Conservation (phyloP, 2,329 filamentous ascomycete genomes). For the Curvularia verruculosa region DNA sequence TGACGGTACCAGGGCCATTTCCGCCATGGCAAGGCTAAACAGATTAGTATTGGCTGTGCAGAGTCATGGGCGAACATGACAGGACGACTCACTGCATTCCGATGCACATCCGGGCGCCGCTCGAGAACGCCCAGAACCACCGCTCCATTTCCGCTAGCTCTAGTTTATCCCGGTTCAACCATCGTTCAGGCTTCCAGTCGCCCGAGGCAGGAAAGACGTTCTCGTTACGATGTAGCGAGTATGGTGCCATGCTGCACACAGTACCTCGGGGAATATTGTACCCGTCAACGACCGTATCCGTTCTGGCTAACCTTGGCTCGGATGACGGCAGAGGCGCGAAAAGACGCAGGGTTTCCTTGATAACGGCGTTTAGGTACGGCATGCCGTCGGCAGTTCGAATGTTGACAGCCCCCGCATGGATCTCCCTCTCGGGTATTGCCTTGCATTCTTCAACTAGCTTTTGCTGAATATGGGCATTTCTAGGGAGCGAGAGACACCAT, state of each 20-base stretch:
- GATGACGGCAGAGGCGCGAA: slow-evolving; percentile 60
- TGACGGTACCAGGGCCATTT: slow-evolving; percentile 57
- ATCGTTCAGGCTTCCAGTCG: slow-evolving; percentile 45
- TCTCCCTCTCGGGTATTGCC: slow-evolving; percentile 19
- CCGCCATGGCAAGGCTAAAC: slow-evolving; percentile 54
- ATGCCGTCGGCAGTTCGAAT: slow-evolving; percentile 48
- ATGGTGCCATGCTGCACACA: slow-evolving; percentile 50
- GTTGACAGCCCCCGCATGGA: slow-evolving; percentile 33
- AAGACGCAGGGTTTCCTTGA: slow-evolving; percentile 59
- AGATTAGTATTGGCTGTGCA: slow-evolving; percentile 3
- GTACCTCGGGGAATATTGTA: slow-evolving; percentile 44
- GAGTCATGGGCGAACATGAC: not conserved
- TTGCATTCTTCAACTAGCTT: slow-evolving; percentile 54
- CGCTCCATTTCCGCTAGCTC: slow-evolving; percentile 38
- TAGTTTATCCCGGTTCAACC: slow-evolving; percentile 26
- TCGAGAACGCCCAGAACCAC: slow-evolving; percentile 51
- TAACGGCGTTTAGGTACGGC: slow-evolving; percentile 55
- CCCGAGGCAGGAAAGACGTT: slow-evolving; percentile 37
- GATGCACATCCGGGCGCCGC: slow-evolving; percentile 52
- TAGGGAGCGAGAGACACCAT: slow-evolving; percentile 45
- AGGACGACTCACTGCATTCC: slow-evolving; percentile 31
- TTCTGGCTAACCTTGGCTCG: slow-evolving; percentile 54
- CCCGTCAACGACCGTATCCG: slow-evolving; percentile 48
- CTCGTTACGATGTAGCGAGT: slow-evolving; percentile 47
- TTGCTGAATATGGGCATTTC: slow-evolving; percentile 53